Percentiles rank a stretch among this genome's conserved stretches.
Conservation (phyloP, 177 flowering plant species). For the Vitis hybrid region DNA sequence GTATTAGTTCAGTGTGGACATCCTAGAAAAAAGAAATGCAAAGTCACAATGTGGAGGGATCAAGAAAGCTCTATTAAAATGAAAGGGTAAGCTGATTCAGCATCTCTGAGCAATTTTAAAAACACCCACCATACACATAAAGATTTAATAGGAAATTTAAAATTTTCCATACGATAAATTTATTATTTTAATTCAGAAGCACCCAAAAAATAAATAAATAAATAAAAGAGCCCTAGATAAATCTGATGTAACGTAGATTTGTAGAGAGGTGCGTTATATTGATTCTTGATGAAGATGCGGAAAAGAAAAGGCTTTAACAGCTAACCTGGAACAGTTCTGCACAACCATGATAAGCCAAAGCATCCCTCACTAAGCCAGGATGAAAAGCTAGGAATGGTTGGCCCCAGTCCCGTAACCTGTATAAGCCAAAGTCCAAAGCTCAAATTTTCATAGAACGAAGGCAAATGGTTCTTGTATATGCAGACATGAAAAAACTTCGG, state of each 20-base stretch:
- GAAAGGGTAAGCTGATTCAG: neutral
- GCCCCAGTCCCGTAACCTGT: slow-evolving; percentile 70
- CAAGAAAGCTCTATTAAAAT: slow-evolving; percentile 1
- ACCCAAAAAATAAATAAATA: neutral
- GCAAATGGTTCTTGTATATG: neutral
- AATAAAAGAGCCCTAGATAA: no score
- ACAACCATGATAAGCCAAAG: slow-evolving; percentile 95
- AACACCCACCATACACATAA: neutral
- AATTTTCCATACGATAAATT: no score
- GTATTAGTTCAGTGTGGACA: slow-evolving; percentile 95
- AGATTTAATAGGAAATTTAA: neutral
- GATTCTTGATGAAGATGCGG: neutral
- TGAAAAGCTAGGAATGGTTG: slow-evolving; percentile 84
- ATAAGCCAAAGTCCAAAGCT: slow-evolving; percentile 1
- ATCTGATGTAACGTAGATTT: neutral
- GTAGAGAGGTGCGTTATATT: neutral
- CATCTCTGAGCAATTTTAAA: neutral
- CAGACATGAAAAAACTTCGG: neutral
- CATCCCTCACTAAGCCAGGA: slow-evolving; percentile 79
- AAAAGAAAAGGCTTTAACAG: slow-evolving; percentile 1
- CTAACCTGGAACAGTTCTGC: slow-evolving; percentile 95
- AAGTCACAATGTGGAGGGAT: slow-evolving; percentile 8
- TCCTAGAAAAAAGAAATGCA: slow-evolving; percentile 46
- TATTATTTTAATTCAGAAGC: neutral
- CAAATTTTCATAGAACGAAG: neutral